Evolutionary conservation across 805 yeast genomes (phyloP), one percentile per base, ranked within the genome.

Genomic region (Phaffomyces opuntiae): DNA sequence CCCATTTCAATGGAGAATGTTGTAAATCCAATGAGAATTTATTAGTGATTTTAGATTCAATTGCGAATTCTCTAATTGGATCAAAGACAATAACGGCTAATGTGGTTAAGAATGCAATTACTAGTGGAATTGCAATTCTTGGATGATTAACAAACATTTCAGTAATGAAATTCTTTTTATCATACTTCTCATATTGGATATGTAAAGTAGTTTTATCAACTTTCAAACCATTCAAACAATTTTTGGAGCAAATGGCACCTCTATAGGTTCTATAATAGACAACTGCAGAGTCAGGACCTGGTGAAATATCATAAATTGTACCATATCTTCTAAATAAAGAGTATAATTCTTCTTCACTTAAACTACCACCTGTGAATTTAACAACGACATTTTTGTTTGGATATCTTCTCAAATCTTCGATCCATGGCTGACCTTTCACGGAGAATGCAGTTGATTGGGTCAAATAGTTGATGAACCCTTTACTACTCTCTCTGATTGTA

Each of bases 341-440:
- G 55, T 90, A 91, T 43, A 90, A 62, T 44, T 82, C 83, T 62
- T 90, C 97, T 51, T 88, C 95, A 0, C 84, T 74, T 48, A 91
- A 65, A 7, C 80, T 72, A 0, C 80, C 79, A 1, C 96, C 97
- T 52, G 83, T 88, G 60, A 83, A 90, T 26, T 73, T 71, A 6
- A 91, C 80, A 45, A 77, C 74, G 24, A 93, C 64, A 13, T 71
- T 70, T 9, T 73, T 65, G 44, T 83, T 79, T 9, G 96, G 95
- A 52, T 74, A 77, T 50, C 96, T 68, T 54, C 87, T 76, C 61
- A 93, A 69, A 61, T 93, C 99, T 66, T 91, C 98, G 49, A 93
- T 84, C 96, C 97, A 91, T 0, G 99, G 99, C 2, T 76, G 70
- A 50, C 99, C 99, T 54, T 84, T 82, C 1, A 93, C 97, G 1